These are phyloP conservation scores for Mucor circinelloides DNA, from an alignment of 371 early-diverging fungal genomes.

Conservation along the genomic window DNA sequence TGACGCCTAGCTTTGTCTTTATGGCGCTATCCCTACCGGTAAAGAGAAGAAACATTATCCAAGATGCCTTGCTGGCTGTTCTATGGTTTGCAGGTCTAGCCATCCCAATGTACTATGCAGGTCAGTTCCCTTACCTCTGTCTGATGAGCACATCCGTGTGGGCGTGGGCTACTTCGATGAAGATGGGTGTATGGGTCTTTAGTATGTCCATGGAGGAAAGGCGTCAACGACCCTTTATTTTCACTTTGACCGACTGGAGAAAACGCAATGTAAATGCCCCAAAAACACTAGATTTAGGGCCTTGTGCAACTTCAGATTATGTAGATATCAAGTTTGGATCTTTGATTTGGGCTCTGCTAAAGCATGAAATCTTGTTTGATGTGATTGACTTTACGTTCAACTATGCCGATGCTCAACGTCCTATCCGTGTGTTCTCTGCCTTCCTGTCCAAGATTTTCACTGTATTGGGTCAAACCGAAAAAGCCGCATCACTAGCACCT, in stretches of 20 bases:
- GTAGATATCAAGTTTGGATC: neutral
- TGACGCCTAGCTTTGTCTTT: conserved; percentile 31
- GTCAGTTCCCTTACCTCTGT: conserved; percentile 19
- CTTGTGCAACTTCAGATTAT: neutral
- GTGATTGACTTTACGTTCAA: conserved; percentile 11
- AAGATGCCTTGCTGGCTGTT: conserved; percentile 18
- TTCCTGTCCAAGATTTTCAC: conserved; percentile 5
- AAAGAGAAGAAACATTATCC: conserved; percentile 11
- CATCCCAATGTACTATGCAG: conserved; percentile 38
- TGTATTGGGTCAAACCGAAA: conserved; percentile 1
- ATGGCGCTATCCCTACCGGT: conserved; percentile 31
- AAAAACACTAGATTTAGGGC: neutral
- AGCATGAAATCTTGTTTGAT: conserved; percentile 29
- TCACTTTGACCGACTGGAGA: conserved; percentile 37
- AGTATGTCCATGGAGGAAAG: conserved; percentile 41
- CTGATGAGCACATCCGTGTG: conserved; percentile 26
- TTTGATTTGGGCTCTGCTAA: conserved; percentile 7
- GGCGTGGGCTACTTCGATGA: conserved; percentile 39
- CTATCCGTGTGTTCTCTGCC: conserved; percentile 19
- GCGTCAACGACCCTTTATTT: conserved; percentile 26
- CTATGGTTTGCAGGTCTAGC: conserved; percentile 25
- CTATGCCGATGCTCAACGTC: conserved; percentile 16
- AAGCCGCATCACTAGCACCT: conserved; percentile 1
- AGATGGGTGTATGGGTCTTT: conserved; percentile 49
- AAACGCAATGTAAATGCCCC: conserved; percentile 1